phyloP scores from a whole-genome alignment of 2,329 filamentous ascomycete species.

The Aspergillus thermomutatus region DNA sequence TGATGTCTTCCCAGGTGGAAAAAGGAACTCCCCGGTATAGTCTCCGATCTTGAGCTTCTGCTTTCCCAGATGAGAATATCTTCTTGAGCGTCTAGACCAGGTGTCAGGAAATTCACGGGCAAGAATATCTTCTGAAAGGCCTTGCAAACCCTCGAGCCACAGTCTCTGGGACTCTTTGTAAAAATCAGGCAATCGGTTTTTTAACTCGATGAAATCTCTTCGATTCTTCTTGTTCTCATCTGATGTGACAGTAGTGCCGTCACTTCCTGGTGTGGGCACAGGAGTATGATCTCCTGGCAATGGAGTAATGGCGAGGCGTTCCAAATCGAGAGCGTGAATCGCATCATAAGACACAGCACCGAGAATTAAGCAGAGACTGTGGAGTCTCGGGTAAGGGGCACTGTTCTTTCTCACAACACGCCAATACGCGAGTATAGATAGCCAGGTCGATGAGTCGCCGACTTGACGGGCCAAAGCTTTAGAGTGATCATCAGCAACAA shows the following conservation, averaged over 20 bases:
- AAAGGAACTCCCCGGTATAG: constrained; percentile 37
- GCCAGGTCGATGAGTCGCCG: constrained; percentile 44
- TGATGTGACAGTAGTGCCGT: constrained; percentile 34
- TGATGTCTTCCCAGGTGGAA: constrained; percentile 43
- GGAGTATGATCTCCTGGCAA: constrained; percentile 38
- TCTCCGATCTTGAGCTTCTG: constrained; percentile 31
- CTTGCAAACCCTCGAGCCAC: constrained; percentile 43
- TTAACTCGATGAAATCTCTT: constrained; percentile 40
- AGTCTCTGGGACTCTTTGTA: constrained; percentile 41
- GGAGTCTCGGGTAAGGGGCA: constrained; percentile 37
- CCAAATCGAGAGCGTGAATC: constrained; percentile 44
- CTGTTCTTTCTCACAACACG: constrained; percentile 41
- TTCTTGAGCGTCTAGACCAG: constrained; percentile 41
- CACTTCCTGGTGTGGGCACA: constrained; percentile 43
- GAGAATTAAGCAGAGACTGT: constrained; percentile 44
- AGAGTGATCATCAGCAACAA: constrained; percentile 41
- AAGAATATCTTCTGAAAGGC: constrained; percentile 41
- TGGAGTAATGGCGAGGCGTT: constrained; percentile 41
- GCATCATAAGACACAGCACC: constrained; percentile 47
- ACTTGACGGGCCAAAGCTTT: constrained; percentile 36
- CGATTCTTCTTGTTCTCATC: constrained; percentile 37
- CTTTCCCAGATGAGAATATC: constrained; percentile 35
- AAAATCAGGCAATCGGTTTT: constrained; percentile 38
- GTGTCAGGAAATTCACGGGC: constrained; percentile 42
- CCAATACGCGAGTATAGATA: constrained; percentile 47